Evolutionary conservation across 23 red algal species (phyloP).

Genomic region (Gracilaria caudata): DNA sequence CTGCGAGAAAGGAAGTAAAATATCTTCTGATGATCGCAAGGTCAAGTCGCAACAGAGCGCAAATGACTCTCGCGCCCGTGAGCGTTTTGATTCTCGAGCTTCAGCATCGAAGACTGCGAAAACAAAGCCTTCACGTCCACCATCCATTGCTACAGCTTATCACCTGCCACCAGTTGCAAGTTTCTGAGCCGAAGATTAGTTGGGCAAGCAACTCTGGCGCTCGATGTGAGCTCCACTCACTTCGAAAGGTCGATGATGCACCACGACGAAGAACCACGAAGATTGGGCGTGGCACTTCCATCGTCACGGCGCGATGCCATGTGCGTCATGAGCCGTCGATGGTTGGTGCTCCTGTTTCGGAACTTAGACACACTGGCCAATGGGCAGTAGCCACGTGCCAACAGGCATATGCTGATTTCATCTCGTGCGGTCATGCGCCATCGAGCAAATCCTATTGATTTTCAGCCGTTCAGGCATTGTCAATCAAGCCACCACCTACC

Average conservation of each 20-base stretch:
- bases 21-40: too few relatives aligned
- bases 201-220: neutral
- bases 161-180: neutral
- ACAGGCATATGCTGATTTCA: neutral
- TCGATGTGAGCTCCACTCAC: too few relatives aligned
- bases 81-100: too few relatives aligned
- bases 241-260: neutral
- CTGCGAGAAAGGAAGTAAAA: too few relatives aligned
- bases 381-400: neutral
- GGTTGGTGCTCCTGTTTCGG: neutral
- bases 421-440: neutral
- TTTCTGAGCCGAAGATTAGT: neutral
- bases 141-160: neutral
- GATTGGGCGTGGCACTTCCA: neutral
- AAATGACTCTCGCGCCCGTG: too few relatives aligned
- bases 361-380: neutral
- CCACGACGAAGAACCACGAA: neutral
- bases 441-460: slow-evolving; percentile 3
- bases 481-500: neutral
- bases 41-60: too few relatives aligned
- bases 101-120: too few relatives aligned
- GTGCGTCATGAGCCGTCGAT: neutral
- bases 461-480: slow-evolving; percentile 5
- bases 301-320: neutral
- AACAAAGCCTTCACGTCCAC: neutral